Base-by-base conservation (phyloP, 2,329 filamentous ascomycete species). In the Hypoxylon sp. region DNA sequence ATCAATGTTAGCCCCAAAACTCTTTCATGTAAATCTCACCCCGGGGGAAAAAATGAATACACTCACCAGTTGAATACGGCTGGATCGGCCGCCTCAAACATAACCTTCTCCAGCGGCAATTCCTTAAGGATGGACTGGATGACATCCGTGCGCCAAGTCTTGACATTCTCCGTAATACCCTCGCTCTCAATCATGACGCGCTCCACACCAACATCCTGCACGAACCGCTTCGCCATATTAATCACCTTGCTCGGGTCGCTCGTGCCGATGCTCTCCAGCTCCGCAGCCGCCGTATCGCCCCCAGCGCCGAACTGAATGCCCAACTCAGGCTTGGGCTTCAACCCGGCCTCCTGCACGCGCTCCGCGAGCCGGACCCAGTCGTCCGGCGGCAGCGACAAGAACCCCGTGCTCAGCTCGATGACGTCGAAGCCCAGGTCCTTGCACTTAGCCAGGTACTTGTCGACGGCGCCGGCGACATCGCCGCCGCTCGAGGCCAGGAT, bases 111-210 rank as follows among this genome's bases (percentile, higher is more conserved):
- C 10, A 78, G 68, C 0, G 85, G 84, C 20, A 88, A 63, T 53
- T 87, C 85, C 58, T 82, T 81, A 76, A 88, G 78, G 48, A 88
- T 86, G 30, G 76, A 75, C 44, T 85, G 84, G 14, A 88, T 85
- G 2, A 88, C 85, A 70, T 88, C 86, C 2, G 85, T 88, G 62
- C 85, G 78, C 86, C 86, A 88, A 7, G 76, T 80, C 57, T 77
- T 79, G 6, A 88, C 85, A 58, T 88, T 88, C 78, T 88, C 85
- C 0, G 86, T 88, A 69, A 88, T 88, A 0, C 86, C 86, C 76
- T 88, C 85, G n/a, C 85, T 87, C 73, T 89, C 85, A 61, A 88
- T 86, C 85, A 88, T 88, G 72, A 88, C 79, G 7, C 85, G 78
- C 74, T 88, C 85, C 2, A 88, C 85, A 0, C 85, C 86, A 0